These are phyloP conservation scores for Ceraceosorus bombacis DNA, from an alignment of 1,284 basidiomycete genomes.

Conservation along the genomic window DNA sequence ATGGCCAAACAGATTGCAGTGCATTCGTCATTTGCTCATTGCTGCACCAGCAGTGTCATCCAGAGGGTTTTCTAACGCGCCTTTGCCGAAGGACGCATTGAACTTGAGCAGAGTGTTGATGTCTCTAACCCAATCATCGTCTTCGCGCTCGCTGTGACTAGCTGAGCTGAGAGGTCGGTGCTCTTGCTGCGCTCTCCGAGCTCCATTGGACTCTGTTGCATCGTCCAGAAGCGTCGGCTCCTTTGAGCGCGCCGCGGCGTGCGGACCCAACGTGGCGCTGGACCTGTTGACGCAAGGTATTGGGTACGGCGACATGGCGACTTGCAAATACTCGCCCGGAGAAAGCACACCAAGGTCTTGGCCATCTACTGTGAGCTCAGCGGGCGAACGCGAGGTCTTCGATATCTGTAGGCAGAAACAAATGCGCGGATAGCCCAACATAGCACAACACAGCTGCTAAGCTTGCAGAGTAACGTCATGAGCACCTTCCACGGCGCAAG, in stretches of 20 bases:
- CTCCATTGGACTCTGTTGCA: background rate
- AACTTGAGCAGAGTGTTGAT: constrained; percentile 61
- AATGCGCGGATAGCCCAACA: background rate
- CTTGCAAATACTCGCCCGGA: constrained; percentile 74
- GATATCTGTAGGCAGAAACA: constrained; percentile 59
- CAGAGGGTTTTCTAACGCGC: too few species aligned
- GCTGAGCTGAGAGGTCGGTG: background rate
- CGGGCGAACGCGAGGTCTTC: constrained; percentile 71
- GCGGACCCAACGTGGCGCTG: background rate
- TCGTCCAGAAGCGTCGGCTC: constrained; percentile 9
- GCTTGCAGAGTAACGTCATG: too few species aligned
- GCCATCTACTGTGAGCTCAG: constrained; percentile 87
- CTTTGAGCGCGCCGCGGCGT: background rate
- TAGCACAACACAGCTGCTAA: too few species aligned
- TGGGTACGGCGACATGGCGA: constrained; percentile 76
- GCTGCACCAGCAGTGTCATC: too few species aligned
- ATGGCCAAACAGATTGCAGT: too few species aligned
- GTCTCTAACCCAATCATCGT: constrained; percentile 89
- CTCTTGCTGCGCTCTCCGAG: background rate
- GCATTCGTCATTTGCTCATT: too few species aligned
- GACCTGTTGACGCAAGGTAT: constrained; percentile 63
- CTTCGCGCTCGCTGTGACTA: constrained; percentile 55
- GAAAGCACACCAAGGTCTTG: constrained; percentile 69
- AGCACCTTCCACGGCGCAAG: background rate
- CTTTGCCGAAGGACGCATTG: constrained; percentile 37